Evolutionary conservation across 768 basidiomycete species (phyloP).

Genomic region (Macrolepiota fuliginosa): DNA sequence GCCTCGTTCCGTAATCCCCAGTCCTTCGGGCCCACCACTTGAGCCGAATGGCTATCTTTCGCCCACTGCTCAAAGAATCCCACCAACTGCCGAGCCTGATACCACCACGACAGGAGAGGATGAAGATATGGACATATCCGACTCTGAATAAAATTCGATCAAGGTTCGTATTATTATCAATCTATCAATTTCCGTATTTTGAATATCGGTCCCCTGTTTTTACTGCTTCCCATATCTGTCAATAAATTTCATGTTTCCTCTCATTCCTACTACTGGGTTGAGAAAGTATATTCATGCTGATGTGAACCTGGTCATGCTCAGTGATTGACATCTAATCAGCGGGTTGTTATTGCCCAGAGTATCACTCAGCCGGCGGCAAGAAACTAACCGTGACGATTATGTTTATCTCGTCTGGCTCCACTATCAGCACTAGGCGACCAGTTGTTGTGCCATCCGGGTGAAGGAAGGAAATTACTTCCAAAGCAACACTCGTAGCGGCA

Average conservation of each 20-base stretch:
- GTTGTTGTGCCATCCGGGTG: no score
- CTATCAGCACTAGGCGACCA: no score
- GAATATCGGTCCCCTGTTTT: background rate
- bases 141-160: slow-evolving; percentile 22
- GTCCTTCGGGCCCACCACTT: background rate
- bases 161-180: background rate
- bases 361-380: no score
- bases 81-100: background rate
- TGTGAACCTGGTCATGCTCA: no score
- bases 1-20: slow-evolving; percentile 14
- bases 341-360: no score
- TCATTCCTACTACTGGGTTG: background rate
- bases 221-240: background rate
- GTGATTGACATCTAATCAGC: no score
- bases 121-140: slow-evolving; percentile 39
- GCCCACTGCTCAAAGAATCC: background rate
- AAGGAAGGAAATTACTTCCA: no score
- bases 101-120: slow-evolving; percentile 7
- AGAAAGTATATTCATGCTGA: no score
- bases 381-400: no score
- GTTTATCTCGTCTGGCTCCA: no score
- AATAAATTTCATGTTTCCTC: background rate
- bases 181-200: background rate
- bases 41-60: background rate
- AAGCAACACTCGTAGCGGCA: no score